Conservation (phyloP, 768 basidiomycete species). For the Pulveroboletus sp. region DNA sequence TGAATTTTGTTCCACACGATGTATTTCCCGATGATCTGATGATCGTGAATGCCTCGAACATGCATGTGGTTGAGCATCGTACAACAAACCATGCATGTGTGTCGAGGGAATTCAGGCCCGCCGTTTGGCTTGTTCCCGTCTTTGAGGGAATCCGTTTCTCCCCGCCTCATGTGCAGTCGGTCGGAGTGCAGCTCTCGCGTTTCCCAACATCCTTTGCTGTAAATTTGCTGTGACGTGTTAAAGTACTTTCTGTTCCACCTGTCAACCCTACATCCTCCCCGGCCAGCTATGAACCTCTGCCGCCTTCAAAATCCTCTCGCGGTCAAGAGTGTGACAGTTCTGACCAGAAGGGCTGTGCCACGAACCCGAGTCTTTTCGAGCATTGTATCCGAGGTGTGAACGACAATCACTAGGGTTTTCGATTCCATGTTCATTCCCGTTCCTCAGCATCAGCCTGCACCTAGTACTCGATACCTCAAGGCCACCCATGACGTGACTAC, state of each 20-base stretch:
- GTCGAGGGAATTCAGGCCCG: slow-evolving; percentile 5
- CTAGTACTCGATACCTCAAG: slow-evolving; percentile 28
- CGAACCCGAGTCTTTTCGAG: slow-evolving; percentile 20
- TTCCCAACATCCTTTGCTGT: slow-evolving; percentile 10
- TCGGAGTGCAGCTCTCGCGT: slow-evolving; percentile 10
- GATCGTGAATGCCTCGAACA: background rate
- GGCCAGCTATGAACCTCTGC: slow-evolving; percentile 17
- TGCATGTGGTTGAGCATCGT: background rate
- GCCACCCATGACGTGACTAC: slow-evolving; percentile 23
- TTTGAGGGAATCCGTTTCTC: background rate
- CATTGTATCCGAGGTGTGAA: slow-evolving; percentile 19
- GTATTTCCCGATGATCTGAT: background rate
- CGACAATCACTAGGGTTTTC: background rate
- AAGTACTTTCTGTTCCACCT: too few species aligned
- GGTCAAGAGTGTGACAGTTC: background rate
- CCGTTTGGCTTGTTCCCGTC: background rate
- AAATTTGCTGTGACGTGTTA: slow-evolving; percentile 14
- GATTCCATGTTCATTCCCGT: background rate
- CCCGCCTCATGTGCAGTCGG: background rate
- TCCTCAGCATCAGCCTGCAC: slow-evolving; percentile 14
- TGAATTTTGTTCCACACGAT: background rate
- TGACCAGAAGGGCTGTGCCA: slow-evolving; percentile 5
- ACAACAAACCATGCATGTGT: background rate
- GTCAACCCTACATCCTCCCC: too few species aligned
- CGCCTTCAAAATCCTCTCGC: slow-evolving; percentile 7